A percentile compares a stretch with the other conserved stretches of the same genome.
phyloP scores from a whole-genome alignment of 2,329 filamentous ascomycete genomes.

The Waltergamsia citrina region DNA sequence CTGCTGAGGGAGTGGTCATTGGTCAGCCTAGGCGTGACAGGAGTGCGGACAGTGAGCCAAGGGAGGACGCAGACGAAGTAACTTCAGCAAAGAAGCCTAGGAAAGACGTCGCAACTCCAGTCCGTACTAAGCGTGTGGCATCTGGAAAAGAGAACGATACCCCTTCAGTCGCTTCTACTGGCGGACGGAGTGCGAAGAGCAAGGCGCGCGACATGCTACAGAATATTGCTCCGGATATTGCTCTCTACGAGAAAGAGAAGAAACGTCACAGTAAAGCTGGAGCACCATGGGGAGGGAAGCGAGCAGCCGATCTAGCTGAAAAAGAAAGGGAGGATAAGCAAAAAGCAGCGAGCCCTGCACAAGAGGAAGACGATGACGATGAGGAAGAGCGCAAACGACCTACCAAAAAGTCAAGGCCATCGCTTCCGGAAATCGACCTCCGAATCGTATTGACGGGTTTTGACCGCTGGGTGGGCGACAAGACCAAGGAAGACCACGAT shows the following conservation, averaged over 20 bases:
- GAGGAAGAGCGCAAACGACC: conserved; percentile 39
- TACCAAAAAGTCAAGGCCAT: conserved; percentile 52
- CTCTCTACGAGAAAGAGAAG: conserved; percentile 85
- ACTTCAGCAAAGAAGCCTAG: conserved; percentile 4
- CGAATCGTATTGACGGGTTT: conserved; percentile 79
- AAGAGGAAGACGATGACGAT: conserved; percentile 36
- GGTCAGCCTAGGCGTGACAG: conserved; percentile 22
- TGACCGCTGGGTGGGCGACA: conserved; percentile 67
- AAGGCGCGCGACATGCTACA: conserved; percentile 72
- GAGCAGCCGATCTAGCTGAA: conserved; percentile 49
- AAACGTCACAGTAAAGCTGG: conserved; percentile 54
- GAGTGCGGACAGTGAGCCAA: conserved; percentile 14
- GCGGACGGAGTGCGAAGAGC: conserved; percentile 80
- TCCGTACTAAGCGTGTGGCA: conserved; percentile 32
- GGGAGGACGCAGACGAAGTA: conserved; percentile 6
- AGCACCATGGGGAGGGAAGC: conserved; percentile 51
- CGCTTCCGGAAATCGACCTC: conserved; percentile 54
- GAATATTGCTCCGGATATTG: conserved; percentile 72
- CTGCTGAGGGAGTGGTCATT: conserved; percentile 36
- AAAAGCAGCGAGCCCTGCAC: conserved; percentile 26
- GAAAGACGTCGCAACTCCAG: conserved; percentile 24
- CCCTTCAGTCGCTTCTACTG: conserved; percentile 54
- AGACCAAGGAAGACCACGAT: conserved; percentile 68
- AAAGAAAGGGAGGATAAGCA: conserved; percentile 36
- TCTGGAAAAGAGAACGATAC: conserved; percentile 76